Evolutionary conservation across 352 stramenopile genomes (phyloP).

Genomic region (Pythium pyrilobum): DNA sequence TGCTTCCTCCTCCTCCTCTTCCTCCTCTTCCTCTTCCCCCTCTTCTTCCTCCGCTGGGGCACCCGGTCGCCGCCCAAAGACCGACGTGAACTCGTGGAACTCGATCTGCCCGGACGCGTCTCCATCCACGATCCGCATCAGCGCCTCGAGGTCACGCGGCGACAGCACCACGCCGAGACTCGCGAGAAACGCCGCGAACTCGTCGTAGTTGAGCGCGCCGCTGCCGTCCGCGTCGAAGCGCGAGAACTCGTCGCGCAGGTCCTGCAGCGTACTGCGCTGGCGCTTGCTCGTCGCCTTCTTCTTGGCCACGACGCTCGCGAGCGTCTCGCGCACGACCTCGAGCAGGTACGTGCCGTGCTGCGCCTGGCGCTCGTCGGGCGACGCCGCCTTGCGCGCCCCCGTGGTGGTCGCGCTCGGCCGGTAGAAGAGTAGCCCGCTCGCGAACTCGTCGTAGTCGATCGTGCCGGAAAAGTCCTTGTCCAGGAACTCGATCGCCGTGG

Average conservation of each 20-base stretch:
- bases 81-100: constrained; percentile 36
- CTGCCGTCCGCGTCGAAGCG: constrained; percentile 50
- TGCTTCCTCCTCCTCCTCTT: too few relatives aligned
- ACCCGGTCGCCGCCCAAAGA: constrained; percentile 13
- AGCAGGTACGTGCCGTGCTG: constrained; percentile 17
- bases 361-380: constrained; percentile 1
- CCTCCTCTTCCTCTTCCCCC: neutral
- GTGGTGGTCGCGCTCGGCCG: constrained; percentile 16
- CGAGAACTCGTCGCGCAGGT: constrained; percentile 35
- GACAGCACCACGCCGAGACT: constrained; percentile 53
- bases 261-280: constrained; percentile 1
- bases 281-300: constrained; percentile 3
- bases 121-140: constrained; percentile 38
- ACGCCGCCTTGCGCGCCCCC: too few relatives aligned
- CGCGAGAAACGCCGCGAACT: constrained; percentile 54
- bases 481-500: constrained; percentile 40
- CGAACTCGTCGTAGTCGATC: constrained; percentile 75
- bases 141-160: constrained; percentile 25
- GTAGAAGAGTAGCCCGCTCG: constrained; percentile 60
- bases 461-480: constrained; percentile 54
- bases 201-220: constrained; percentile 44
- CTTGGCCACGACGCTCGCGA: neutral
- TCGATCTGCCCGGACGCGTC: constrained; percentile 39
- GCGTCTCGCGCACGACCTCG: constrained; percentile 11
- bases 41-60: neutral